Evolutionary conservation across 805 yeast species (phyloP), one percentile per base, ranked within the genome.

Genomic region (Torulaspora microellipsoides): DNA sequence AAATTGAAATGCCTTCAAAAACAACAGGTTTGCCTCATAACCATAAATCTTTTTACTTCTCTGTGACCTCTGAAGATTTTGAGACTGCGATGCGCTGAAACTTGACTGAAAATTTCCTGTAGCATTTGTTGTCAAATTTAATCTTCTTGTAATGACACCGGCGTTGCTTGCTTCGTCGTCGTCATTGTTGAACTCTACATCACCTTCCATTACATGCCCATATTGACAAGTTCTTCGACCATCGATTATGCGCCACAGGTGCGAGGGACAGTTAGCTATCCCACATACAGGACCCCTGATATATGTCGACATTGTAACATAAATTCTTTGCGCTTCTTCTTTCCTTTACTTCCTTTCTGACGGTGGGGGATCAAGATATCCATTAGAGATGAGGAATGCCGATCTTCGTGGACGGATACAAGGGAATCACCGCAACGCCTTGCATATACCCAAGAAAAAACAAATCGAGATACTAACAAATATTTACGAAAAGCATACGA

Each of bases 181-280:
- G 36, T 87, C 95, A 55, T 87, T 91, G 49, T 85, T 85, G 49
- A 80, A 72, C 60, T 87, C 95, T 23, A 84, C 59, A 49, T 81
- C 84, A 29, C 90, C 89, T 51, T 82, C 91, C 64, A 78, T 77
- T 15, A 90, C 89, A 65, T 91, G 99, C 4, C 98, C 98, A 57
- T 77, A 83, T 55, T 85, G 91, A 61, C 99, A 91, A 9, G 90
- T 82, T 44, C 81, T 75, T 39, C 78, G 78, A 20, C 99, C 99
- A 55, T 85, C 87, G 3, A 79, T 67, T 27, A 77, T 64, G 39
- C 83, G 73, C 78, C 87, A 91, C 39, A 82, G 73, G 31, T 80
- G 68, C 1, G 96, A 85, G 3, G 85, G 78, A 65, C 99, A 91
- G 68, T 91, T 91, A 50, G 85, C 90, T 2, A 81, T 80, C 1